A percentile compares a stretch with the other conserved stretches of the same genome.
Conservation (phyloP, 2,329 filamentous ascomycete genomes). For the Myriosclerotinia curreyana region DNA sequence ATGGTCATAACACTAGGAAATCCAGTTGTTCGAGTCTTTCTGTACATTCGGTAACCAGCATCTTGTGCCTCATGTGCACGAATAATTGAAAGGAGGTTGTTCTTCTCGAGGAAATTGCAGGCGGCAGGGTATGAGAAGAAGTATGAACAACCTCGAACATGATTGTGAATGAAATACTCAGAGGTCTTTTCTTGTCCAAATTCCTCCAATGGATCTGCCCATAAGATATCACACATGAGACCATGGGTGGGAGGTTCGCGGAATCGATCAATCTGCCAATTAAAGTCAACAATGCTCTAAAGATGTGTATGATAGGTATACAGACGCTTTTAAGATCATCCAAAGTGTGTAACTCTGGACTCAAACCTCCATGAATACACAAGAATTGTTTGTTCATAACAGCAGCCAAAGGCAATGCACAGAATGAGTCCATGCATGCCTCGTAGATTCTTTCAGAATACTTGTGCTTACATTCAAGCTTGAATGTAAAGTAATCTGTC, state of each 20-base stretch:
- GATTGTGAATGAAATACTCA: slow-evolving; percentile 97
- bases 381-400: slow-evolving; percentile 99
- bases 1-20: slow-evolving; percentile 99
- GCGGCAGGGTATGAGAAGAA: slow-evolving; percentile 99
- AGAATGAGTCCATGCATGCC: slow-evolving; percentile 98
- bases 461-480: slow-evolving; percentile 99
- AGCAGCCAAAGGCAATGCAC: slow-evolving; percentile 84
- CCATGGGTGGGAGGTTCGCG: slow-evolving; percentile 95
- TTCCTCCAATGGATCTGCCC: slow-evolving; percentile 96
- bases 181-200: slow-evolving; percentile 98
- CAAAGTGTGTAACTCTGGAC: slow-evolving; percentile 91
- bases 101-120: slow-evolving; percentile 97
- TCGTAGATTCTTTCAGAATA: slow-evolving; percentile 96
- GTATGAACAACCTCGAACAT: slow-evolving; percentile 96
- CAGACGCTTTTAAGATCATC: slow-evolving; percentile 87
- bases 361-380: slow-evolving; percentile 95
- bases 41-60: slow-evolving; percentile 97
- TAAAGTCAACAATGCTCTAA: neutral
- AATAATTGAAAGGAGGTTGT: slow-evolving; percentile 95
- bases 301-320: slow-evolving; percentile 6
- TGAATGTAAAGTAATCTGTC: slow-evolving; percentile 99
- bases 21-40: slow-evolving; percentile 95
- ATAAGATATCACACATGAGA: slow-evolving; percentile 98
- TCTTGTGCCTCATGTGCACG: slow-evolving; percentile 98
- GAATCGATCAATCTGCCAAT: slow-evolving; percentile 84